Evolutionary conservation across 2,329 filamentous ascomycete genomes (phyloP), one percentile per base, ranked within the genome.

Genomic region (Cryphonectria radicalis): DNA sequence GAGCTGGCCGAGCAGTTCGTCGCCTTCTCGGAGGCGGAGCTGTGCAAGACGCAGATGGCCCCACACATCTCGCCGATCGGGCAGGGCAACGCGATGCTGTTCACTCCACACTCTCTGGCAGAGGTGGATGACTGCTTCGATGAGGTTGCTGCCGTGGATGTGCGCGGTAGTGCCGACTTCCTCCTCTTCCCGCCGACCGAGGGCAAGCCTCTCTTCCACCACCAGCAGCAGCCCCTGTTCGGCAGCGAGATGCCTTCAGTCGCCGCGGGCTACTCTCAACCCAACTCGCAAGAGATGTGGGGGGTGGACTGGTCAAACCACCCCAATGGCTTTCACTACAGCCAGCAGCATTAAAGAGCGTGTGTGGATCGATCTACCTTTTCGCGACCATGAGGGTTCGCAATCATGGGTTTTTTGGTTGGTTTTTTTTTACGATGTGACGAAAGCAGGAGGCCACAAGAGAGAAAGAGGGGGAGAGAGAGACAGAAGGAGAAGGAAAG

Each of bases 61-160:
- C 81, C 85, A 37, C 90, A 93, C 73, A 87, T 93, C 73, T 94
- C 92, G 4, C 91, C 91, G 11, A 85, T 86, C 68, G 92, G 90
- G 6, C 91, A 93, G 76, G 86, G 87, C 50, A 90, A 91, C 72
- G 83, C 89, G 1, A 92, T 93, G 82, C 85, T 93, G 43, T 92
- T 86, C 80, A 92, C 91, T 13, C 90, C 92, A 64, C 85, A 86
- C 59, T 90, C 90, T 0, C 80, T 89, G 72, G 82, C 83, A 25
- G 87, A 89, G 35, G 84, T 89, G 37, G 91, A 94, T 72, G 91
- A 93, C 76, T 87, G 86, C 55, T 92, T 90, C 75, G 87, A 88
- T 57, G 90, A 91, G 42, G 82, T 82, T 50, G 77, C 81, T 50
- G 77, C 81, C 4, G 76, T 78, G 40, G 81, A 82, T 43, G 81